Evolutionary conservation across 2,329 filamentous ascomycete species (phyloP), one percentile per base, ranked within the genome.

Genomic region (Cryphonectria nitschkei): DNA sequence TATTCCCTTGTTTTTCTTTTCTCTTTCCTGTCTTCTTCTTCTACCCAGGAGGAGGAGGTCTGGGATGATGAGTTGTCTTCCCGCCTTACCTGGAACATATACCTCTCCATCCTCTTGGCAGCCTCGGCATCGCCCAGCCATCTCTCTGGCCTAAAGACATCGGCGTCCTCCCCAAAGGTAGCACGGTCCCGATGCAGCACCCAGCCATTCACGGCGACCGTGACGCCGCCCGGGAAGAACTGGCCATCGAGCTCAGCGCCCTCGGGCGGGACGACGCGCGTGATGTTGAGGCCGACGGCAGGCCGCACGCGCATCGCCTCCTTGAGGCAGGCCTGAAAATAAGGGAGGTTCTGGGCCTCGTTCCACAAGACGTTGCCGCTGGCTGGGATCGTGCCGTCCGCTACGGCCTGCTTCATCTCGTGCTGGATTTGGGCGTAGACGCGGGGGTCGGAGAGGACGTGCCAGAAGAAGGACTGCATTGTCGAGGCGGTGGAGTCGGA

Each of bases 401-500:
- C 72, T 0, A 83, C 81, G 58, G 85, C 84, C 2, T 75, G 63
- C 14, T 81, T 77, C 32, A 89, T 81, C 75, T 88, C 87, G 26
- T 77, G 65, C 0, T 79, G 74, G 0, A 88, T 76, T 5, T 73
- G 72, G 2, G 74, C 67, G 74, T 86, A 84, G 14, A 86, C 80
- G 0, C 74, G 77, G 1, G 80, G 78, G 32, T 83, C 81, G 52
- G 84, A 81, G 13, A 88, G 80, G 0, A 85, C 79, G 58, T 83
- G 82, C 80, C 83, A 85, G 79, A 86, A 86, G 77, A 87, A 86
- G 69, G 85, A 87, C 73, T 87, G 85, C 85, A 88, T 87, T 0
- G 85, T 87, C 9, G 85, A 87, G 14, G 88, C 87, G 0, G 88
- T 89, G 0, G 87, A 88, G 78, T 90, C 88, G 29, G 88, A 88